phyloP scores from a whole-genome alignment of 2,329 filamentous ascomycete genomes.

The Cadophora malorum region DNA sequence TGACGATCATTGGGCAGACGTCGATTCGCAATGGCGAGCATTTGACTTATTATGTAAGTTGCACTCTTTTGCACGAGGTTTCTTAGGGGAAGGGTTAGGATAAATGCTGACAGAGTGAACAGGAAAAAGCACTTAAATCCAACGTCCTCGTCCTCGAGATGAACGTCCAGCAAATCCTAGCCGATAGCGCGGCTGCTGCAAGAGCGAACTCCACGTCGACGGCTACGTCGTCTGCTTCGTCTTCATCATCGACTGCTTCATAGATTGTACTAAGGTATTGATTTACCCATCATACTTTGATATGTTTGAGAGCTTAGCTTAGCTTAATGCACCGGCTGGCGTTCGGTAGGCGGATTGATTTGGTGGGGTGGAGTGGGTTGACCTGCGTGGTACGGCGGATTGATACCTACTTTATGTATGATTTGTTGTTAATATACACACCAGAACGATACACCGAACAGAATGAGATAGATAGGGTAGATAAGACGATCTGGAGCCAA shows the following conservation, averaged over 20 bases:
- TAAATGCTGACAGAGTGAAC: conserved; percentile 18
- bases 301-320: neutral
- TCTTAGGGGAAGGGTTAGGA: too few relatives aligned
- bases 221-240: neutral
- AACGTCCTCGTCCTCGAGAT: conserved; percentile 54
- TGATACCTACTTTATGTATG: neutral
- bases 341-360: neutral
- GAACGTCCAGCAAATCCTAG: conserved; percentile 49
- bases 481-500: too few relatives aligned
- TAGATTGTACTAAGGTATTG: neutral
- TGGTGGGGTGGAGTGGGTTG: neutral
- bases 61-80: neutral
- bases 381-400: neutral
- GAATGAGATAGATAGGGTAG: too few relatives aligned
- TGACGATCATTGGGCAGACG: conserved; percentile 57
- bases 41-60: conserved; percentile 56
- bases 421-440: neutral
- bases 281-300: too few relatives aligned
- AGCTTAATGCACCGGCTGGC: neutral
- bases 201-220: neutral
- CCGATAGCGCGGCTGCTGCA: conserved; percentile 36
- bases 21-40: conserved; percentile 55
- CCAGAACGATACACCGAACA: too few relatives aligned
- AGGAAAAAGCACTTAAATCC: conserved; percentile 53
- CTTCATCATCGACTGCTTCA: neutral